phyloP scores from a whole-genome alignment of 768 basidiomycete genomes.

The Psilocybe cubensis region DNA sequence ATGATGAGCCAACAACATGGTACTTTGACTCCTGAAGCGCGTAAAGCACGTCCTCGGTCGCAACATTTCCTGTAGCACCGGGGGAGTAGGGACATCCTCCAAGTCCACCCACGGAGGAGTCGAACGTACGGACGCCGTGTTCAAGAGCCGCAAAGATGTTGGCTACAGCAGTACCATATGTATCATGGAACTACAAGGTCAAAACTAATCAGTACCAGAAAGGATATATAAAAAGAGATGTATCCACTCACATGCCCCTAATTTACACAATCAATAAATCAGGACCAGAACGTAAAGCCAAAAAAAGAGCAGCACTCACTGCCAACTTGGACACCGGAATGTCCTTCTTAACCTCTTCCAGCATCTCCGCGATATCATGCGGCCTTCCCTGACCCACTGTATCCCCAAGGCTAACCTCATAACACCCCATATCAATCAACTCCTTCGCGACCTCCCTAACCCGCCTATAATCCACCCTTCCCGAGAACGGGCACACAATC shows the following conservation, averaged over 20 bases:
- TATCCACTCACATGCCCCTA: conserved; percentile 57
- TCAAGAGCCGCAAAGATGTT: conserved; percentile 75
- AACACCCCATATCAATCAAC: conserved; percentile 89
- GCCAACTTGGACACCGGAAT: conserved; percentile 74
- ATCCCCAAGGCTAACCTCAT: conserved; percentile 91
- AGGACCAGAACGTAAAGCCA: background rate
- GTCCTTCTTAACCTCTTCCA: conserved; percentile 68
- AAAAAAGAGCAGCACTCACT: conserved; percentile 40
- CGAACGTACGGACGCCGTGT: conserved; percentile 81
- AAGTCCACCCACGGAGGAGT: conserved; percentile 84
- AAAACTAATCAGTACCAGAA: conserved; percentile 1
- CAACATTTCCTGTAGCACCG: conserved; percentile 93
- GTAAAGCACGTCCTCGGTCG: conserved; percentile 91
- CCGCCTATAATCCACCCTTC: conserved; percentile 61
- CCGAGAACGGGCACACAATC: conserved; percentile 87
- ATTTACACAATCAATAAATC: conserved; percentile 1
- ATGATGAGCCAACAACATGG: conserved; percentile 47
- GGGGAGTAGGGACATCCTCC: conserved; percentile 97
- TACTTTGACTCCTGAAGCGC: conserved; percentile 70
- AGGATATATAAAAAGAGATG: conserved; percentile 1
- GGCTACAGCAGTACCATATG: conserved; percentile 81
- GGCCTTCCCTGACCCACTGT: conserved; percentile 90
- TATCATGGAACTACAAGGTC: conserved; percentile 78
- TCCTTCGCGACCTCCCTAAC: conserved; percentile 75
- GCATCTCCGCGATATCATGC: conserved; percentile 61